Base-by-base conservation (phyloP, 1,139 yeast genomes). In the Pichia sp. region DNA sequence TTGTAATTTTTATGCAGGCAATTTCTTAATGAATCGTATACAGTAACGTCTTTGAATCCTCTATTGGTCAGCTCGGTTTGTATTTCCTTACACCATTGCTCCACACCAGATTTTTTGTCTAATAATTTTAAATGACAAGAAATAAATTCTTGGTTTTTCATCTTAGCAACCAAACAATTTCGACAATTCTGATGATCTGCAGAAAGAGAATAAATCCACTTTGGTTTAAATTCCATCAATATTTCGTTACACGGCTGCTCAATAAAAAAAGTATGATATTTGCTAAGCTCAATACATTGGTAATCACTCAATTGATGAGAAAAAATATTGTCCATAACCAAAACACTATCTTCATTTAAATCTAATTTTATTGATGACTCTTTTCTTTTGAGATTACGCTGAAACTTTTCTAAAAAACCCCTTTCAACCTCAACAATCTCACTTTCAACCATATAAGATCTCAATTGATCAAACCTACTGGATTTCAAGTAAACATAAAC, bases 141-240 rank as follows among this genome's bases (percentile, higher is more conserved):
- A 1, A 50, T 29, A 32, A 45, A 47, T 3, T 30, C 27, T 21
- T 53, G 55, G 8, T 41, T 37, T 20, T 52, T 55, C 7, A 23
- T 32, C 16, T 14, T 38, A 18, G 50, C 39, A 29, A 51, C 45
- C 1, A 56, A 47, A 37, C 63, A 59, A 38, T 61, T 61, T 28
- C 65, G 41, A 44, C 64, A 60, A n/a, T 42, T 40, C 1, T 15
- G 19, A 27, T 40, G 38, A n/a, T 18, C 33, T 2, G 15, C 16
- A 1, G 57, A 54, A 1, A 46, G 47, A 1, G 29, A 15, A 22
- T 50, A 50, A 8, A 61, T 37, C 65, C 65, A 61, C 43, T 61
- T 61, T 0, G 65, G 65, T 28, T 61, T 61, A 30, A 60, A 48
- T 38, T 61, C 65, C 28, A 60, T 36, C 2, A 57, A n/a, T 2